phyloP scores from a whole-genome alignment of 257 asterid genomes.

The Solanum pimpinellifolium region DNA sequence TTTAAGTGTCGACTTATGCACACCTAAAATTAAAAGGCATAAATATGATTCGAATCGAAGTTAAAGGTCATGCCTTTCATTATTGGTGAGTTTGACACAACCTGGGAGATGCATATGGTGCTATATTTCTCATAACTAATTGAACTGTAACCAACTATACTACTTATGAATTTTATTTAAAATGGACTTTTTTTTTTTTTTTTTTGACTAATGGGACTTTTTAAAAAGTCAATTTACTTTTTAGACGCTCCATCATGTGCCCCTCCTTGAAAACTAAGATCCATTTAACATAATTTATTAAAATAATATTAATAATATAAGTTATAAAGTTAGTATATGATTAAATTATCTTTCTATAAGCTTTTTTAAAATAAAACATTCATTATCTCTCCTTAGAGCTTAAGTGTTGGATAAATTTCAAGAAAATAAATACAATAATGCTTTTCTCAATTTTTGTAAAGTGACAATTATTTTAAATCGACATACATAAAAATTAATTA shows the following conservation, averaged over 20 bases:
- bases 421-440: too few species aligned
- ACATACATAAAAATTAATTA: too few species aligned
- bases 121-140: not conserved
- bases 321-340: not conserved
- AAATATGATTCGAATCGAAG: too few species aligned
- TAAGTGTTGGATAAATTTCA: too few species aligned
- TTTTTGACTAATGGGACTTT: not conserved
- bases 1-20: too few species aligned
- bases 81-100: not conserved
- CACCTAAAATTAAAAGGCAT: too few species aligned
- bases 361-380: not conserved
- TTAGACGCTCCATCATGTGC: not conserved
- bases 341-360: not conserved
- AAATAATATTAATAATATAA: not conserved
- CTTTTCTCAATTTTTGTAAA: too few species aligned
- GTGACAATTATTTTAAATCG: too few species aligned
- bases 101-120: not conserved
- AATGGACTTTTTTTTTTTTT: not conserved
- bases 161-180: not conserved
- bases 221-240: not conserved
- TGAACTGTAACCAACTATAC: not conserved
- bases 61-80: not conserved
- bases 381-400: not conserved
- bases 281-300: not conserved
- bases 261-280: not conserved